Conservation (phyloP, 176 grass and related monocot species). For the Dactylis glomerata region DNA sequence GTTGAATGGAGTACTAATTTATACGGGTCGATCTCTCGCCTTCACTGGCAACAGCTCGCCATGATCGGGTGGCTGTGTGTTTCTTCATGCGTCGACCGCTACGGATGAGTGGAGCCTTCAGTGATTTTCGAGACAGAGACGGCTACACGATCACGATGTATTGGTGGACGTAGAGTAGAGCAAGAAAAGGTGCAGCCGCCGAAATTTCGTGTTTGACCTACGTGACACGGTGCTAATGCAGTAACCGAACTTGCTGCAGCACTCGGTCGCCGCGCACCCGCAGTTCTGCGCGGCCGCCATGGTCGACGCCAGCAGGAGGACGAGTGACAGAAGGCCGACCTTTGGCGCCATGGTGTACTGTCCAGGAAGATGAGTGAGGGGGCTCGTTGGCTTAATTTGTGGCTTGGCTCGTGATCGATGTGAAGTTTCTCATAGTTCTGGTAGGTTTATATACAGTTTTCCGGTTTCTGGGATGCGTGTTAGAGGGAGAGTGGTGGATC, state of each 20-base stretch:
- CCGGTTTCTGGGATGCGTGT: background rate
- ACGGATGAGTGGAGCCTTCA: background rate
- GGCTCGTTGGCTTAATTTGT: background rate
- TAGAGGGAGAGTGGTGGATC: background rate
- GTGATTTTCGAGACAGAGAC: background rate
- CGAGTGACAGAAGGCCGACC: background rate
- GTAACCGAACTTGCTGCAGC: slow-evolving; percentile 57
- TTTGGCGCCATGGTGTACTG: background rate
- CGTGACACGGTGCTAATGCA: slow-evolving; percentile 15
- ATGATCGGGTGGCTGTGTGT: background rate
- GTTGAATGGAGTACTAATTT: too few species aligned
- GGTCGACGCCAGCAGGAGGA: background rate
- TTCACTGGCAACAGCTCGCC: background rate
- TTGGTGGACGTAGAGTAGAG: background rate
- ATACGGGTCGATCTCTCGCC: background rate
- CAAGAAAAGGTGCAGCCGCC: background rate
- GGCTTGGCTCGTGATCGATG: background rate
- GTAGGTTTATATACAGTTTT: background rate
- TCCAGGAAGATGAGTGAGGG: background rate
- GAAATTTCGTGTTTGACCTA: background rate
- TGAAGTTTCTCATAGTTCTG: background rate
- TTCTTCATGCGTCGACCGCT: background rate
- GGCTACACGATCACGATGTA: background rate
- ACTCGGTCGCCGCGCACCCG: slow-evolving; percentile 35
- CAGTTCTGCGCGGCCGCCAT: slow-evolving; percentile 36